These are phyloP conservation scores for Yamadazyma kanchanaburiensis DNA, from an alignment of 1,139 yeast genomes.

Conservation along the genomic window DNA sequence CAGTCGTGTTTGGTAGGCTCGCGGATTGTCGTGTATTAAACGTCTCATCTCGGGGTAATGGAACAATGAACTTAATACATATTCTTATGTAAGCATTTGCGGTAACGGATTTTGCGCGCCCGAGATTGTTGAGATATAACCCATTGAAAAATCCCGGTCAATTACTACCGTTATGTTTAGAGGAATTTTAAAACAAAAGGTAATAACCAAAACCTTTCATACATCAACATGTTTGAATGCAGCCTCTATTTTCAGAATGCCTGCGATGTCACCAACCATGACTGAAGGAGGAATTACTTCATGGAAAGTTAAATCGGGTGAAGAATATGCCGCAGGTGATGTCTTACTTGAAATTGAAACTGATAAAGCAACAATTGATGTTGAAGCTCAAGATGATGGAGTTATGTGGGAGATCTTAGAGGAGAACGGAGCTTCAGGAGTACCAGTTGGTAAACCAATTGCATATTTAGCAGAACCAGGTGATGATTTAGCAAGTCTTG, in stretches of 20 bases:
- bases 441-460: conserved; percentile 86
- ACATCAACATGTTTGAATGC: conserved; percentile 15
- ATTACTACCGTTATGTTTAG: conserved; percentile 2
- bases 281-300: conserved; percentile 94
- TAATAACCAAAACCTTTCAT: conserved; percentile 4
- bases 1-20: too few species aligned
- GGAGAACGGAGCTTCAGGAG: conserved; percentile 69
- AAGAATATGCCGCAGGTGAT: conserved; percentile 76
- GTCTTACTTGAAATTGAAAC: conserved; percentile 87
- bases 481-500: conserved; percentile 69
- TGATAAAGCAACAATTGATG: conserved; percentile 90
- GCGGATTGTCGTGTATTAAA: too few species aligned
- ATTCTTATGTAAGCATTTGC: too few species aligned
- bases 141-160: conserved; percentile 4
- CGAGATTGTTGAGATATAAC: conserved; percentile 2
- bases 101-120: conserved; percentile 5
- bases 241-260: conserved; percentile 79
- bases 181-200: conserved; percentile 2
- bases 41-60: too few species aligned
- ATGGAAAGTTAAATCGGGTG: conserved; percentile 89
- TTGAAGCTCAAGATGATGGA: conserved; percentile 93
- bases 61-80: too few species aligned
- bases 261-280: conserved; percentile 99
- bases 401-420: conserved; percentile 72
- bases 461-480: conserved; percentile 86